Conservation (phyloP, 2,329 filamentous ascomycete genomes). For the Diaporthe citrichinensis region DNA sequence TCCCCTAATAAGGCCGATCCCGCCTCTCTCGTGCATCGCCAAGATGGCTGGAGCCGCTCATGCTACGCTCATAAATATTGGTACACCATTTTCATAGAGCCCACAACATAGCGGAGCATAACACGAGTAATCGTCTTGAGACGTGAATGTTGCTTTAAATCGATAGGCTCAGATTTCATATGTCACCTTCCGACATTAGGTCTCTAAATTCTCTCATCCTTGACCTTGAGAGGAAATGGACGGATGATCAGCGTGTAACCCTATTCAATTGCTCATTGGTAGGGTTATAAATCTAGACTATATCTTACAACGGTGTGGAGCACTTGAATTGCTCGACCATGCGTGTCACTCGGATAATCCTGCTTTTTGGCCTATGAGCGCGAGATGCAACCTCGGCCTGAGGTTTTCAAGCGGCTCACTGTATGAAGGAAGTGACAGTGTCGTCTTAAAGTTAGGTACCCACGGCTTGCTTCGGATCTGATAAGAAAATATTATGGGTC, state of each 20-base stretch:
- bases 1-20: neutral
- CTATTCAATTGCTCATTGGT: no score
- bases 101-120: neutral
- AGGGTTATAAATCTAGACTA: no score
- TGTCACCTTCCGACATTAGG: neutral
- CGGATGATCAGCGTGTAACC: neutral
- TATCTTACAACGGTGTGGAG: no score
- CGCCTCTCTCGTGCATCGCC: neutral
- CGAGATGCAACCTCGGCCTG: neutral
- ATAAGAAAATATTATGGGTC: neutral
- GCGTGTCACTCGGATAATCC: neutral
- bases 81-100: neutral
- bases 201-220: neutral
- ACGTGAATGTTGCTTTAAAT: neutral
- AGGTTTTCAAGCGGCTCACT: no score
- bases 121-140: neutral
- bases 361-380: neutral
- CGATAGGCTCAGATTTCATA: neutral
- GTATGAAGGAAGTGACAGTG: neutral
- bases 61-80: neutral
- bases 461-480: neutral
- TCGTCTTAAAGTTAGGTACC: neutral
- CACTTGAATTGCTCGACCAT: no score
- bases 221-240: neutral
- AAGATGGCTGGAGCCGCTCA: slow-evolving; percentile 11